Percentiles rank a stretch among this genome's conserved stretches.
These are phyloP conservation scores for Phylloporus sp. DNA, from an alignment of 768 basidiomycete species.

Conservation along the genomic window DNA sequence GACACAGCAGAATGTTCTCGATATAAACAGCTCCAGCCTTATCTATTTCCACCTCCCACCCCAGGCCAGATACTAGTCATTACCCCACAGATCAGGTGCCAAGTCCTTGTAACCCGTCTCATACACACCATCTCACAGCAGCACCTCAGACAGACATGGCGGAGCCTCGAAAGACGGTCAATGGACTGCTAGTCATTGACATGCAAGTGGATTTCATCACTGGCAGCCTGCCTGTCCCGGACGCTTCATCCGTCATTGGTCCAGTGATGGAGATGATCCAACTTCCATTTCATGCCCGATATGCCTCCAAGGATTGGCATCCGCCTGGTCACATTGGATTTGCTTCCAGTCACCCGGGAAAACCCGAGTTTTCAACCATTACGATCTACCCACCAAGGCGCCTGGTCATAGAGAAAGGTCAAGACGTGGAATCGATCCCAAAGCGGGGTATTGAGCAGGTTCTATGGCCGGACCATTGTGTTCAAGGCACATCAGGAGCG, in stretches of 20 bases:
- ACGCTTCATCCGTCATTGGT: conserved; percentile 53
- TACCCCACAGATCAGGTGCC: conserved; percentile 1
- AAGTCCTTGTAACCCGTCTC: neutral
- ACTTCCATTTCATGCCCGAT: conserved; percentile 46
- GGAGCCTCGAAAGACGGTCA: conserved; percentile 2
- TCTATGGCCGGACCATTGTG: conserved; percentile 81
- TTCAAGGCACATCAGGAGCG: conserved; percentile 53
- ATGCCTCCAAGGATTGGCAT: conserved; percentile 58
- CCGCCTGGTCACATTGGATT: conserved; percentile 69
- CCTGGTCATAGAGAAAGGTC: conserved; percentile 27
- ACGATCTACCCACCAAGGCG: conserved; percentile 32
- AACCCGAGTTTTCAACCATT: conserved; percentile 36
- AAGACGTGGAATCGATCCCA: conserved; percentile 13
- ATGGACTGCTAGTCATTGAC: conserved; percentile 68
- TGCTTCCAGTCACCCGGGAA: conserved; percentile 43
- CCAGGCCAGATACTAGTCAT: too few species aligned
- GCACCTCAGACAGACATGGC: conserved; percentile 14
- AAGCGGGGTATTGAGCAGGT: conserved; percentile 42
- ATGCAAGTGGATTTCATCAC: conserved; percentile 81
- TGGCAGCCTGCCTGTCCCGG: conserved; percentile 67
- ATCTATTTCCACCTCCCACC: too few species aligned
- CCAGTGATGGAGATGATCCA: conserved; percentile 53
- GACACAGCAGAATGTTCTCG: too few species aligned
- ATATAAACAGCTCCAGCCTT: too few species aligned
- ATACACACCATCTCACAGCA: neutral